Evolutionary conservation across 805 yeast species (phyloP).

Genomic region (Brettanomyces nanus): DNA sequence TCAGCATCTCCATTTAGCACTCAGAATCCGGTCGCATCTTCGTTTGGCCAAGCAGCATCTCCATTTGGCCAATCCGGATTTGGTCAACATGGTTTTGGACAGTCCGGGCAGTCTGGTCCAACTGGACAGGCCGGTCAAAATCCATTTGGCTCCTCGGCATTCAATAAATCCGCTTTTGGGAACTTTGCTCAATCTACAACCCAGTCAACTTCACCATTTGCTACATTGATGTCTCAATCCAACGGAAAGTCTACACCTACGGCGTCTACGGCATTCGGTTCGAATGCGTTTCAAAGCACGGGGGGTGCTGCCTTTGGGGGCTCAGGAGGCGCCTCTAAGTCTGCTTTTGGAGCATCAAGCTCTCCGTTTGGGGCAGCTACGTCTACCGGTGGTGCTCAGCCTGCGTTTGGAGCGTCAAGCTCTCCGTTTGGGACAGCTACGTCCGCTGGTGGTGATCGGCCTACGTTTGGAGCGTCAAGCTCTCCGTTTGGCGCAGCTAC

Average conservation of each 20-base stretch:
- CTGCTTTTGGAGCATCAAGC: neutral
- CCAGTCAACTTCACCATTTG: no score
- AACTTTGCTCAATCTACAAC: no score
- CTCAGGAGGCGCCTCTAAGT: neutral
- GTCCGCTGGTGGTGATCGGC: no score
- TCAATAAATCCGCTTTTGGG: constrained; percentile 9
- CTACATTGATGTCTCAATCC: no score
- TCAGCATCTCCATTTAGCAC: constrained; percentile 9
- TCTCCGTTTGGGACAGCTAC: neutral
- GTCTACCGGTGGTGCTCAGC: neutral
- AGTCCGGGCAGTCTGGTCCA: constrained; percentile 1
- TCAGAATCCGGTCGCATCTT: no score
- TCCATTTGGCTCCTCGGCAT: constrained; percentile 3
- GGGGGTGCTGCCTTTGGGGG: neutral
- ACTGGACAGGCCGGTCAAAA: constrained; percentile 1
- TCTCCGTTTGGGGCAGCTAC: neutral
- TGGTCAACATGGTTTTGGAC: neutral
- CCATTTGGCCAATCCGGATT: constrained; percentile 3
- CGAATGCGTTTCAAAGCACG: neutral
- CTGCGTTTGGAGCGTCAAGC: neutral
- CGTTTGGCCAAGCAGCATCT: constrained; percentile 9
- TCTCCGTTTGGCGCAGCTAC: neutral
- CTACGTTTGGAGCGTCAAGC: neutral
- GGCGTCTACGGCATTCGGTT: no score
- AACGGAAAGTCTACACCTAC: no score